phyloP scores from a whole-genome alignment of 495 filamentous ascomycete species.

The Penicillium desertorum region DNA sequence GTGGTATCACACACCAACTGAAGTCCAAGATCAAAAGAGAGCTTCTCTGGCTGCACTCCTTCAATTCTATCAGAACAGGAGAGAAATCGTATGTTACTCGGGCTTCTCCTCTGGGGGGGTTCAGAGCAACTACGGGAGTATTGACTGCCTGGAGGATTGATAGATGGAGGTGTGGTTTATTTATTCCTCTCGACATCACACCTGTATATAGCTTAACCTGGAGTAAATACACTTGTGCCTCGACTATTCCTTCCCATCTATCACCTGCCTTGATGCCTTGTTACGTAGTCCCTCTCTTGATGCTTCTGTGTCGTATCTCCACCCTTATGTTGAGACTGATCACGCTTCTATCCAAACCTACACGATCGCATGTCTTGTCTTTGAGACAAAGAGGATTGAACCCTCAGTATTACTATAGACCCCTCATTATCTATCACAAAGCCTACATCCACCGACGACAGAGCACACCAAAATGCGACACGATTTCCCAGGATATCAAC shows the following conservation, averaged over 20 bases:
- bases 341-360: neutral
- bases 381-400: neutral
- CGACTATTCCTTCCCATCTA: neutral
- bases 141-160: slow-evolving; percentile 7
- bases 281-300: neutral
- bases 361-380: neutral
- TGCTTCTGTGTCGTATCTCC: neutral
- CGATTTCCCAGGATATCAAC: too few relatives aligned
- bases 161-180: slow-evolving; percentile 28
- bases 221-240: neutral
- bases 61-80: neutral
- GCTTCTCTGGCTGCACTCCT: slow-evolving; percentile 30
- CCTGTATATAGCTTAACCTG: neutral
- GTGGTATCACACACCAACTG: slow-evolving; percentile 16
- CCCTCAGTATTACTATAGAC: too few relatives aligned
- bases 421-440: too few relatives aligned
- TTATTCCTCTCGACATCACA: slow-evolving; percentile 23
- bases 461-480: too few relatives aligned
- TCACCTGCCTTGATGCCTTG: neutral
- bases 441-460: too few relatives aligned
- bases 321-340: neutral
- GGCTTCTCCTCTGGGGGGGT: neutral
- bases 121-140: slow-evolving; percentile 24
- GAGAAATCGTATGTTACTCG: slow-evolving; percentile 21
- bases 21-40: slow-evolving; percentile 25